phyloP scores from a whole-genome alignment of 768 basidiomycete genomes.

The Bullera alba region DNA sequence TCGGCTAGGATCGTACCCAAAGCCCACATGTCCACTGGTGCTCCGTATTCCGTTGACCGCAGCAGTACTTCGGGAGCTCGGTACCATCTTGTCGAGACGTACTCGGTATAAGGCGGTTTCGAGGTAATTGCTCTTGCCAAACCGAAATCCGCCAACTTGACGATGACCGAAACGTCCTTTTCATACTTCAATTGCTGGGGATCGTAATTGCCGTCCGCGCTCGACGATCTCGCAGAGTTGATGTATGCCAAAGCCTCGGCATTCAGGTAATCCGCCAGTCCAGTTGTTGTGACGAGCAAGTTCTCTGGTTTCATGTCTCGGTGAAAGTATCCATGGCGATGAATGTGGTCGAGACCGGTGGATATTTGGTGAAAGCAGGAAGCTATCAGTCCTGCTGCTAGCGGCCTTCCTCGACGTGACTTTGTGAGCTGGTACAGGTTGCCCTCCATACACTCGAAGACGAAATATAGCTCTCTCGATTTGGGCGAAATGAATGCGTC shows the following conservation, averaged over 20 bases:
- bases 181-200: conserved; percentile 49
- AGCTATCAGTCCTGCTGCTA: conserved; percentile 93
- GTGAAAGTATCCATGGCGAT: conserved; percentile 89
- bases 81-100: conserved; percentile 99
- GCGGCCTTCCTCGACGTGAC: conserved; percentile 83
- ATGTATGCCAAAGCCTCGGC: conserved; percentile 59
- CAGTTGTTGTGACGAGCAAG: conserved; percentile 94
- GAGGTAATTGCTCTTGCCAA: conserved; percentile 84
- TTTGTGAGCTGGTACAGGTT: conserved; percentile 99
- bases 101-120: conserved; percentile 92
- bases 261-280: conserved; percentile 81
- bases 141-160: conserved; percentile 98
- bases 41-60: conserved; percentile 84
- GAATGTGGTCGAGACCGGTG: conserved; percentile 84
- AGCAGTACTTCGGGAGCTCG: conserved; percentile 95
- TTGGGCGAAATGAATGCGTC: conserved; percentile 97
- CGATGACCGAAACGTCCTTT: conserved; percentile 89
- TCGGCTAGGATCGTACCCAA: conserved; percentile 98
- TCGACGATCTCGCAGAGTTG: conserved; percentile 10
- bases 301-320: conserved; percentile 99
- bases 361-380: conserved; percentile 91
- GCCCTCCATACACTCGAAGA: conserved; percentile 99
- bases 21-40: conserved; percentile 99
- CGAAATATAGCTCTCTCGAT: conserved; percentile 94
- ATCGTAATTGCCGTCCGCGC: not conserved